phyloP scores from a whole-genome alignment of 495 filamentous ascomycete genomes.

The Wilcoxina mikolae region DNA sequence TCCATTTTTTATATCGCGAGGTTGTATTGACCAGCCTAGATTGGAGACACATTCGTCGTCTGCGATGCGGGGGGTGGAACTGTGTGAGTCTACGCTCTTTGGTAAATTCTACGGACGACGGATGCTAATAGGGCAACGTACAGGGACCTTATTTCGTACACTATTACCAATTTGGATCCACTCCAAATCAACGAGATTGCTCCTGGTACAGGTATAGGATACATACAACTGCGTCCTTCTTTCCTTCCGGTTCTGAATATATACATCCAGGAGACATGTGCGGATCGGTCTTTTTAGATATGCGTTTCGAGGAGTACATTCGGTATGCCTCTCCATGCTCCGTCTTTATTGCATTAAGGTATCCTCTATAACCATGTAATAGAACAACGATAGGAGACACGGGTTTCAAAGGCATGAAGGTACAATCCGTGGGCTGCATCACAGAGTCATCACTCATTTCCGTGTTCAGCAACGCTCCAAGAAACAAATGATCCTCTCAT shows the following conservation, averaged over 20 bases:
- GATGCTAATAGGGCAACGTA: not conserved
- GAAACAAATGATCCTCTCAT: conserved; percentile 30
- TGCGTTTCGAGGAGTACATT: conserved; percentile 57
- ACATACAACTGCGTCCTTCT: no score
- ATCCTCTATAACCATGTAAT: no score
- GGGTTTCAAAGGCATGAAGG: conserved; percentile 29
- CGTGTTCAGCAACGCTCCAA: no score
- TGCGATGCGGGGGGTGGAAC: conserved; percentile 71
- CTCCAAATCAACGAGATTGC: conserved; percentile 37
- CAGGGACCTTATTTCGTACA: conserved; percentile 37
- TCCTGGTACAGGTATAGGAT: conserved; percentile 33
- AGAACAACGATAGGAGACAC: conserved; percentile 61
- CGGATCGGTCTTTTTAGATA: conserved; percentile 18
- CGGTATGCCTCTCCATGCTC: no score
- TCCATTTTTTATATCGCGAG: no score
- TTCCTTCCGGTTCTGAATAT: not conserved
- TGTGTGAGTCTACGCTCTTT: not conserved
- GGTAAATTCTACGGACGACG: not conserved
- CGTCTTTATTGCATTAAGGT: no score
- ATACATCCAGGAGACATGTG: conserved; percentile 31
- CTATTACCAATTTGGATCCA: conserved; percentile 37
- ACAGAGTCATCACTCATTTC: no score
- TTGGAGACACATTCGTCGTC: conserved; percentile 59
- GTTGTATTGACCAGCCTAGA: no score
- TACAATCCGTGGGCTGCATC: no score